Evolutionary conservation across 2,329 filamentous ascomycete species (phyloP).

Genomic region (Fusarium nurragi): DNA sequence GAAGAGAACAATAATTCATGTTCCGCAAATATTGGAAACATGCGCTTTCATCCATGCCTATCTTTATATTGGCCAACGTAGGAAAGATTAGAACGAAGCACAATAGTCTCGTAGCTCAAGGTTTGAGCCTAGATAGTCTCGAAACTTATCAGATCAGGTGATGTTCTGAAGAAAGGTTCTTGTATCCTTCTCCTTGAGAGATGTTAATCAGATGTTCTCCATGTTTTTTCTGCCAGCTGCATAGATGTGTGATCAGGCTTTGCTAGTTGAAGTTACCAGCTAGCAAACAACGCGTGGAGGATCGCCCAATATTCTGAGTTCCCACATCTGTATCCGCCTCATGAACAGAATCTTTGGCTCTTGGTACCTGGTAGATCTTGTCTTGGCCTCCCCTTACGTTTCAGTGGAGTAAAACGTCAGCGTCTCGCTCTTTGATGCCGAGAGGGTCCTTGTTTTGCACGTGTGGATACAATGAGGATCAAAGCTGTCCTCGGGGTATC

Average conservation of each 20-base stretch:
- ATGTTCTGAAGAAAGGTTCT: background rate
- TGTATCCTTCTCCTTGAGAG: background rate
- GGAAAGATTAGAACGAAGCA: background rate
- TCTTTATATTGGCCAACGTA: background rate
- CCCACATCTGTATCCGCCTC: background rate
- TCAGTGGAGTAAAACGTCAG: background rate
- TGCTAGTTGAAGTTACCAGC: background rate
- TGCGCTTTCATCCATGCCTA: background rate
- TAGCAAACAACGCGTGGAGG: background rate
- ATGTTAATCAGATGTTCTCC: background rate
- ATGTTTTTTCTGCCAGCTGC: background rate
- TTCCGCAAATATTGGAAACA: background rate
- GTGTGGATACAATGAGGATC: background rate
- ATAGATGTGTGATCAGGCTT: background rate
- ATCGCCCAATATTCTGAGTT: background rate
- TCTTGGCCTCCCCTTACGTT: background rate
- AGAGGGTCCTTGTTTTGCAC: background rate
- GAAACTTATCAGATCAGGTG: background rate
- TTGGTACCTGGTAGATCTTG: too few species aligned
- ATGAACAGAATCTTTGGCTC: background rate
- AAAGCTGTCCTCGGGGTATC: too few species aligned
- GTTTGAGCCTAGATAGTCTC: background rate
- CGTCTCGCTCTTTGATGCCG: background rate
- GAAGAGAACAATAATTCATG: background rate
- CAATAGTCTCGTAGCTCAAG: background rate